Evolutionary conservation across 1,284 basidiomycete species (phyloP).

Genomic region (Meira miltonrushii): DNA sequence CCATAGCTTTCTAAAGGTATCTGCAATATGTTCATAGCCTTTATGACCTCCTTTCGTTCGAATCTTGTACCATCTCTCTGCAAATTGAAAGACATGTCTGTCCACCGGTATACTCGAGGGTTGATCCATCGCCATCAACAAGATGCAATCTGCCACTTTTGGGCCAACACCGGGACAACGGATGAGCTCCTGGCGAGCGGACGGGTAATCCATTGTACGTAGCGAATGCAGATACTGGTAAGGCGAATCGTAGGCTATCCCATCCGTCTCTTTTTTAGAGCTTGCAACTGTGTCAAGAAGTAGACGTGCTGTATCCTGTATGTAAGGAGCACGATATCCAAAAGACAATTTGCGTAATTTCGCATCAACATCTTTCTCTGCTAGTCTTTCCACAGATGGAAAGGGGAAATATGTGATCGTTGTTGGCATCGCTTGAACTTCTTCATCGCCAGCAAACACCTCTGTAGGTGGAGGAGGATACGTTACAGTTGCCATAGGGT

Average conservation of each 20-base stretch:
- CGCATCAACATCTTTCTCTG: constrained; percentile 58
- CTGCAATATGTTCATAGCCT: constrained; percentile 44
- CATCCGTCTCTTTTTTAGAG: background rate
- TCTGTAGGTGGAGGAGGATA: constrained; percentile 35
- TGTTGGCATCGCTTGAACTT: constrained; percentile 16
- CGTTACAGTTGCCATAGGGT: constrained; percentile 9
- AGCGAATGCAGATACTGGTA: constrained; percentile 61
- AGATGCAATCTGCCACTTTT: constrained; percentile 69
- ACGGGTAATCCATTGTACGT: constrained; percentile 58
- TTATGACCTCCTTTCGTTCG: constrained; percentile 16
- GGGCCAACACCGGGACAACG: constrained; percentile 80
- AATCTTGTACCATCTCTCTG: constrained; percentile 46
- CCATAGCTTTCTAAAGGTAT: constrained; percentile 43
- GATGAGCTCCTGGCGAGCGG: constrained; percentile 71
- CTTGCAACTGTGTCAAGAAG: constrained; percentile 58
- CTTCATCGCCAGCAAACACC: constrained; percentile 21
- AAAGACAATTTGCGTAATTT: constrained; percentile 76
- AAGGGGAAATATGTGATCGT: constrained; percentile 70
- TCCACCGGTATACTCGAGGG: constrained; percentile 47
- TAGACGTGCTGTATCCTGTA: constrained; percentile 75
- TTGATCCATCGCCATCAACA: constrained; percentile 91
- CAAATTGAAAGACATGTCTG: constrained; percentile 50
- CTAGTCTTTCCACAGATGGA: constrained; percentile 69
- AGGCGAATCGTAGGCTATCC: background rate
- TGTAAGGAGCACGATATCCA: constrained; percentile 88